Evolutionary conservation across 768 basidiomycete species (phyloP).

Genomic region (Suillus occidentalis): DNA sequence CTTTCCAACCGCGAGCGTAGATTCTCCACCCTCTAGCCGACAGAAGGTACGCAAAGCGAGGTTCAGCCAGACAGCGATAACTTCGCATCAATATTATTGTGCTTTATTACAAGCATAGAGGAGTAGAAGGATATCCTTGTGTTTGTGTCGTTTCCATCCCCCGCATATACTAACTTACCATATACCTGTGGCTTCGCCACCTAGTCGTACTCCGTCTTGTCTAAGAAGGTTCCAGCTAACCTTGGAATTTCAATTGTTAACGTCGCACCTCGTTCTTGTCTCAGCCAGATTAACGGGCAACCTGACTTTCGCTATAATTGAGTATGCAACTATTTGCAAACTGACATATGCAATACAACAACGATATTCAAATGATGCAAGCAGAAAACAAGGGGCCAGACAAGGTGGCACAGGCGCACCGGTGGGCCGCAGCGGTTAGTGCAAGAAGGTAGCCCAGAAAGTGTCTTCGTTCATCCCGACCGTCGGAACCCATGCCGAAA

Average conservation of each 20-base stretch:
- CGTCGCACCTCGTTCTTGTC: not conserved
- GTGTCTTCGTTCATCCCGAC: not conserved
- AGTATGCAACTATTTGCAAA: not conserved
- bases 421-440: not conserved
- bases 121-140: not conserved
- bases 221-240: not conserved
- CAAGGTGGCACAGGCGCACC: not conserved
- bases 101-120: not conserved
- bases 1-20: conserved; percentile 23
- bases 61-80: conserved; percentile 32
- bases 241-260: not conserved
- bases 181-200: not conserved
- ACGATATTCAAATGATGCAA: not conserved
- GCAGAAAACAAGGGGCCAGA: not conserved
- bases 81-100: not conserved
- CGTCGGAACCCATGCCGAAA: not conserved
- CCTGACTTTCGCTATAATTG: not conserved
- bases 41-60: conserved; percentile 44
- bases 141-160: not conserved
- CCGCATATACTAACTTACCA: not conserved
- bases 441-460: not conserved
- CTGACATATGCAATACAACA: not conserved
- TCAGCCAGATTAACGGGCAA: not conserved
- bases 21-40: conserved; percentile 51
- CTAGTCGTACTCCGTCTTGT: not conserved